These are phyloP conservation scores for Samsoniella hepiali DNA, from an alignment of 2,329 filamentous ascomycete genomes.

Conservation along the genomic window DNA sequence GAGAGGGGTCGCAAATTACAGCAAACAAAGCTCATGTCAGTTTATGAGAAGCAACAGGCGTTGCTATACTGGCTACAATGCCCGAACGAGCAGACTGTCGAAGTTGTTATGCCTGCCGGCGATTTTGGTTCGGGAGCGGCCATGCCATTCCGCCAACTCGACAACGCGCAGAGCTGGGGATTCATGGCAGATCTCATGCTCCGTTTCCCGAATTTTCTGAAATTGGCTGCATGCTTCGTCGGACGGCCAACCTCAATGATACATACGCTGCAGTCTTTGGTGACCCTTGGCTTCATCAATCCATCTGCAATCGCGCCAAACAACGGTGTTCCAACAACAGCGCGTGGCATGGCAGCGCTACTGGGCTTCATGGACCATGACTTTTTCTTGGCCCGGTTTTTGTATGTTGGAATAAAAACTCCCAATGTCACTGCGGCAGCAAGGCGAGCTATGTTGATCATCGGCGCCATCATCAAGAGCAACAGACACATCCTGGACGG, in stretches of 20 bases:
- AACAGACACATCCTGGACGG: background rate
- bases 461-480: background rate
- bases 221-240: background rate
- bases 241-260: too few relatives aligned
- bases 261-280: too few relatives aligned
- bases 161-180: background rate
- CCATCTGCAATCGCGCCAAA: too few relatives aligned
- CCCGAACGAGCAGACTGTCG: background rate
- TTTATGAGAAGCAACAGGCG: background rate
- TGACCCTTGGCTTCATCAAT: too few relatives aligned
- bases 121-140: background rate
- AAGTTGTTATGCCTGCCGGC: background rate
- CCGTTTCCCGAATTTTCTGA: background rate
- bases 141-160: background rate
- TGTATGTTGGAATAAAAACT: background rate
- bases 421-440: background rate
- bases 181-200: background rate
- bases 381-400: background rate
- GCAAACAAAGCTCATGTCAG: background rate
- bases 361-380: background rate
- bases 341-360: background rate
- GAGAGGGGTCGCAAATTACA: background rate
- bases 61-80: background rate
- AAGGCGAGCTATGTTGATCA: background rate
- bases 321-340: background rate